phyloP scores from a whole-genome alignment of 2,329 filamentous ascomycete species.

The Stagonosporopsis chrysanthemi region DNA sequence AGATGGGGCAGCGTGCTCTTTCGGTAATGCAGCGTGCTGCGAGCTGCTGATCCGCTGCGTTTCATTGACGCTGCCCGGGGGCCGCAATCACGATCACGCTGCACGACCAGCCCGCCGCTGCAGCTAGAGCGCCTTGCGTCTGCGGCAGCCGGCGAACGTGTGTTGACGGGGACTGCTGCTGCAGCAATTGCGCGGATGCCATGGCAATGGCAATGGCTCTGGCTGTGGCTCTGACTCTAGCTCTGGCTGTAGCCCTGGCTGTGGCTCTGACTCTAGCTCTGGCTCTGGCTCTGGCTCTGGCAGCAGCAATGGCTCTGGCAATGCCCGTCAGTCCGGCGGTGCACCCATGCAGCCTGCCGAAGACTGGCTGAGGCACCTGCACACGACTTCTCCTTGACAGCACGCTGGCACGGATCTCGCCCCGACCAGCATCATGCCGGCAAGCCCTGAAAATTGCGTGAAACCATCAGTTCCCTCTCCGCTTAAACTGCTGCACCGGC shows the following conservation, averaged over 20 bases:
- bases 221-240: no score
- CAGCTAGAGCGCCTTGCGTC: slow-evolving; percentile 19
- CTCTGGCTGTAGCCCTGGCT: no score
- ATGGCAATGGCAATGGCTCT: slow-evolving; percentile 1
- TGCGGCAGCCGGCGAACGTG: slow-evolving; percentile 17
- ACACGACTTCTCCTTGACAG: slow-evolving; percentile 28
- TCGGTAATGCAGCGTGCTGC: slow-evolving; percentile 28
- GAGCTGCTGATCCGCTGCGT: slow-evolving; percentile 32
- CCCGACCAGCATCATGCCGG: slow-evolving; percentile 35
- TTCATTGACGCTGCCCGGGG: slow-evolving; percentile 23
- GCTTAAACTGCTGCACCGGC: slow-evolving; percentile 32
- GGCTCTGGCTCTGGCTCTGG: no score
- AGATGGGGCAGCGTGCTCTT: slow-evolving; percentile 33
- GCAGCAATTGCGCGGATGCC: neutral
- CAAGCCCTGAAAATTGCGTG: slow-evolving; percentile 28
- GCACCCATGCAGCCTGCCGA: slow-evolving; percentile 26
- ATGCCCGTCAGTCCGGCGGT: slow-evolving; percentile 4
- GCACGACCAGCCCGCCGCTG: slow-evolving; percentile 17
- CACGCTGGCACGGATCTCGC: slow-evolving; percentile 32
- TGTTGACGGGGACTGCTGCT: slow-evolving; percentile 23
- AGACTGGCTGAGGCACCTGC: slow-evolving; percentile 17
- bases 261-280: no score
- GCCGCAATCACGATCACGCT: slow-evolving; percentile 24
- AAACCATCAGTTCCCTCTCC: slow-evolving; percentile 38
- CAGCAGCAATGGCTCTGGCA: neutral